Evolutionary conservation across 78 protist species (phyloP).

Genomic region (Emiliania huxleyi): DNA sequence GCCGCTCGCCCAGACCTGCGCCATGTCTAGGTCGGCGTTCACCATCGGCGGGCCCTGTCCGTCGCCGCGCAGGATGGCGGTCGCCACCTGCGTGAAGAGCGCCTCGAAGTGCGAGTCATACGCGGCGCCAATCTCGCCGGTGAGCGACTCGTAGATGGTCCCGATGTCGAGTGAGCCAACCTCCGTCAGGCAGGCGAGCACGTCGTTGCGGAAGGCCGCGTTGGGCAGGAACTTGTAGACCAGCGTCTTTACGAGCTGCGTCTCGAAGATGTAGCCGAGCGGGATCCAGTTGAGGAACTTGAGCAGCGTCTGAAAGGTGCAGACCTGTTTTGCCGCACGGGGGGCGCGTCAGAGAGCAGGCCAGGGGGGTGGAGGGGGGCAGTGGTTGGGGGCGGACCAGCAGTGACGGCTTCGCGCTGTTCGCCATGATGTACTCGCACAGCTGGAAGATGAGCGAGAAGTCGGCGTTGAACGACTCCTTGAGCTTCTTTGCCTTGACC

Average conservation of each 20-base stretch:
- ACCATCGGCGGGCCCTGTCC: conserved; percentile 43
- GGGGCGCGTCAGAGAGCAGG: too few species aligned
- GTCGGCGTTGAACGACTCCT: conserved; percentile 80
- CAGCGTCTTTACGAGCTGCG: conserved; percentile 62
- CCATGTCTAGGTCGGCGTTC: conserved; percentile 60
- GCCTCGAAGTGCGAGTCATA: conserved; percentile 12
- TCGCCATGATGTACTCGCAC: conserved; percentile 58
- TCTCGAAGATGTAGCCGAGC: conserved; percentile 89
- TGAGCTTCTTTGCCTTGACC: conserved; percentile 73
- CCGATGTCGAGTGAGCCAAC: neutral
- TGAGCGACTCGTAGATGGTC: conserved; percentile 6
- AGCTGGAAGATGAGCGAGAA: conserved; percentile 84
- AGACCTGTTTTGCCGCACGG: too few species aligned
- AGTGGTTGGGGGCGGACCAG: too few species aligned
- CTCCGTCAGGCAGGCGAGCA: conserved; percentile 89
- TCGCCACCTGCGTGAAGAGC: neutral
- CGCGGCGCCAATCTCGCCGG: conserved; percentile 18
- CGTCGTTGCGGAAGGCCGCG: conserved; percentile 61
- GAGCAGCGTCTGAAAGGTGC: conserved; percentile 82
- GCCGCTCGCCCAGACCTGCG: conserved; percentile 52
- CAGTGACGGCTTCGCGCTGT: conserved; percentile 50
- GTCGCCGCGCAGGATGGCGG: neutral
- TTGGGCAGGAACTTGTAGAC: conserved; percentile 66
- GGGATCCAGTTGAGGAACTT: conserved; percentile 96
- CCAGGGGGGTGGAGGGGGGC: too few species aligned